Evolutionary conservation across 2,329 filamentous ascomycete genomes (phyloP).

Genomic region (Verticillium nonalfalfae): DNA sequence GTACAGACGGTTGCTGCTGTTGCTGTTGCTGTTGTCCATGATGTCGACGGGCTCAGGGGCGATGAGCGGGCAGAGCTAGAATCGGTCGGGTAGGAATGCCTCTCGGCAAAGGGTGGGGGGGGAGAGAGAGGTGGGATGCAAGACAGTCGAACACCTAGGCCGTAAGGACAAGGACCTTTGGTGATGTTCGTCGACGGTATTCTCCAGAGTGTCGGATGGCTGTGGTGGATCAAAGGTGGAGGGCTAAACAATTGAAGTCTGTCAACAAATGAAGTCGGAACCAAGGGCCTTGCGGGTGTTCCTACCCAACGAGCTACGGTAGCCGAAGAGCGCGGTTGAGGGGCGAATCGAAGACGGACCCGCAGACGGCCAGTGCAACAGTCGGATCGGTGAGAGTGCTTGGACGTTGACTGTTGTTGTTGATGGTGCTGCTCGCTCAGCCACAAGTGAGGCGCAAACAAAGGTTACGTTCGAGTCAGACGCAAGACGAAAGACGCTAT

Average conservation of each 20-base stretch:
- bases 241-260: background rate
- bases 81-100: background rate
- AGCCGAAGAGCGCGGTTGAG: background rate
- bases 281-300: background rate
- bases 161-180: background rate
- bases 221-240: background rate
- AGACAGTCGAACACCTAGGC: background rate
- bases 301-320: background rate
- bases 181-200: background rate
- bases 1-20: slow-evolving; percentile 54
- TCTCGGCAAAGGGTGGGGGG: background rate
- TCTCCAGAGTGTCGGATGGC: background rate
- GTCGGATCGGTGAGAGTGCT: background rate
- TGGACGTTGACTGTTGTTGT: background rate
- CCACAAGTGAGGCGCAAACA: background rate
- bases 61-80: background rate
- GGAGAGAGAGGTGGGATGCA: background rate
- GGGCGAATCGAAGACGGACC: background rate
- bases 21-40: slow-evolving; percentile 42
- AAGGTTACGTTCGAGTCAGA: background rate
- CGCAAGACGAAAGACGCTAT: background rate
- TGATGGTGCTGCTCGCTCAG: background rate
- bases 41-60: slow-evolving; percentile 15
- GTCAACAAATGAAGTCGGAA: background rate
- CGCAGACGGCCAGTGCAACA: background rate